phyloP scores from a whole-genome alignment of 805 yeast species.

The Millerago galiae region DNA sequence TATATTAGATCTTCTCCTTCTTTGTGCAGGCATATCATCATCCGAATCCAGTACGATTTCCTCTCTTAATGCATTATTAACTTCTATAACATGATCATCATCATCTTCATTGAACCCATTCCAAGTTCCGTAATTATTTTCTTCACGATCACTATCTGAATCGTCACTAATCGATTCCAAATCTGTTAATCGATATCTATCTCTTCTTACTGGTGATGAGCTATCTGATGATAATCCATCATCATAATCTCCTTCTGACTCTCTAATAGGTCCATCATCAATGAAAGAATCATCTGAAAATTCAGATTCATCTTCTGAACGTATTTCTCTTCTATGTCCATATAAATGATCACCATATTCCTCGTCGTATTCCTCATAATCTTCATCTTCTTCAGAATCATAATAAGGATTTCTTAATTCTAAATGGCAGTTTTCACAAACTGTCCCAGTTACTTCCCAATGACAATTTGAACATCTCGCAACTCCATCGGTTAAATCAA shows the following conservation, averaged over 20 bases:
- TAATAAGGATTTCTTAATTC: constrained; percentile 31
- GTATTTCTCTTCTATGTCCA: not conserved
- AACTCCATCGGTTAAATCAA: constrained; percentile 66
- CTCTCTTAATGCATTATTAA: not conserved
- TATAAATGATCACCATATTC: constrained; percentile 4
- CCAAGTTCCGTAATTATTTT: no score
- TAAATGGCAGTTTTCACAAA: constrained; percentile 65
- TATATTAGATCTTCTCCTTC: not conserved
- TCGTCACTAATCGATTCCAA: no score
- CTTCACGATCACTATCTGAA: no score
- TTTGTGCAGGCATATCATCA: not conserved
- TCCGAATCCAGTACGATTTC: not conserved
- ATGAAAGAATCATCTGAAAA: constrained; percentile 12
- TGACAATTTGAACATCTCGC: constrained; percentile 71
- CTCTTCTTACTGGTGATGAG: constrained; percentile 15
- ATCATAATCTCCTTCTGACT: constrained; percentile 3
- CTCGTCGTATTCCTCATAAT: constrained; percentile 2
- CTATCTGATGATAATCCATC: constrained; percentile 4
- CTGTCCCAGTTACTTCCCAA: constrained; percentile 68
- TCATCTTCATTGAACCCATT: not conserved
- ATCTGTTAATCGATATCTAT: not conserved
- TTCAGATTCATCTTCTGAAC: constrained; percentile 1
- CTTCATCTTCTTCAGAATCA: not conserved
- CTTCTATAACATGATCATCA: not conserved
- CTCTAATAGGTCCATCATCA: constrained; percentile 13